Percentiles rank a stretch among this genome's conserved stretches.
phyloP scores from a whole-genome alignment of 352 stramenopile genomes.

The Pythium coloratum region DNA sequence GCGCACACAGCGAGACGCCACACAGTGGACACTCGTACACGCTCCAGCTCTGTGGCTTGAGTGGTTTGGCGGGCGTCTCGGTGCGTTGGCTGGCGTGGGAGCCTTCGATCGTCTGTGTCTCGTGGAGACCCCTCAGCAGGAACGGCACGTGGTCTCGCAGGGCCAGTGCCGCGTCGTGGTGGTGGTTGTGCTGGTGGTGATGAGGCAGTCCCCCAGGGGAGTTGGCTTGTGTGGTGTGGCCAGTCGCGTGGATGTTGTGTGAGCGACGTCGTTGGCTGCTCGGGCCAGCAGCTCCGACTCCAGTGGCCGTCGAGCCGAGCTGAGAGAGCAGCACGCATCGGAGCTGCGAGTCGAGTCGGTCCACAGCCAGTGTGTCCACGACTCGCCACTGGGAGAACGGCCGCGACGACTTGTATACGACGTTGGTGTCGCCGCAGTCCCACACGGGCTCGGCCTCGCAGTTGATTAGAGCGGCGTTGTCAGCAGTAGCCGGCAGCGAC shows the following conservation, averaged over 20 bases:
- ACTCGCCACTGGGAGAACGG: conserved; percentile 30
- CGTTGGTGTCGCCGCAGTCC: conserved; percentile 25
- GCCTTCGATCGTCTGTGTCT: neutral
- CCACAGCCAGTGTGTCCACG: conserved; percentile 31
- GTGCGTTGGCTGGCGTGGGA: neutral
- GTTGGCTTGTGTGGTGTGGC: neutral
- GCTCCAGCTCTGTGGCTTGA: conserved; percentile 7
- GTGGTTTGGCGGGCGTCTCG: neutral
- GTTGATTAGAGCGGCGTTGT: neutral
- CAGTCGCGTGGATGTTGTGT: neutral
- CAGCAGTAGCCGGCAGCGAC: neutral
- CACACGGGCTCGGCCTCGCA: conserved; percentile 13
- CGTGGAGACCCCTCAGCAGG: conserved; percentile 13
- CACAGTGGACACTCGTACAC: conserved; percentile 25
- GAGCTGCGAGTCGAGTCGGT: conserved; percentile 38
- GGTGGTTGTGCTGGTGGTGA: neutral
- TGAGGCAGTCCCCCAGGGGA: neutral
- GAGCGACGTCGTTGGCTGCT: conserved; percentile 4
- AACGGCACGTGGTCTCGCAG: conserved; percentile 20
- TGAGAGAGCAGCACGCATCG: conserved; percentile 19
- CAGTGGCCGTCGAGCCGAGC: neutral
- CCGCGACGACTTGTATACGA: conserved; percentile 24
- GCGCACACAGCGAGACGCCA: conserved; percentile 13
- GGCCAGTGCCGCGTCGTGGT: neutral
- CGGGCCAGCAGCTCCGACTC: neutral